These are phyloP conservation scores for Pyricularia grisea DNA, from an alignment of 2,329 filamentous ascomycete genomes.

Conservation along the genomic window DNA sequence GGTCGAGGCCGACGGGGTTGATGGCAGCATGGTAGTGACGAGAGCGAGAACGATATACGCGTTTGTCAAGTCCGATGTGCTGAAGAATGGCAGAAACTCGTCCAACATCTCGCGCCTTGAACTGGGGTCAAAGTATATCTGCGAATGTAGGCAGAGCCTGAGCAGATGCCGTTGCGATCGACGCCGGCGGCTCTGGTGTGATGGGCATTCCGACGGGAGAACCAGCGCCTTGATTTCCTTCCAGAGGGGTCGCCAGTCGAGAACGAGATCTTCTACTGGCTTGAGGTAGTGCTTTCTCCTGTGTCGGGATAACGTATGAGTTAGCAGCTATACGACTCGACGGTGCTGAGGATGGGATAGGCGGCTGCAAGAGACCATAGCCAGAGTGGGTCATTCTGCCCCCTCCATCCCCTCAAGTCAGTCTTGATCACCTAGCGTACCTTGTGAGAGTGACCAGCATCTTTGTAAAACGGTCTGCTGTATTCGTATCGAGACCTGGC, in stretches of 20 bases:
- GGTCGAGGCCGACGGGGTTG: slow-evolving; percentile 62
- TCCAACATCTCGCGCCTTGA: slow-evolving; percentile 76
- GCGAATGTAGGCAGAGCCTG: slow-evolving; percentile 83
- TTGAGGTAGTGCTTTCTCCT: slow-evolving; percentile 94
- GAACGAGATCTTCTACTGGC: slow-evolving; percentile 75
- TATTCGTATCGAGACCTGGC: slow-evolving; percentile 72
- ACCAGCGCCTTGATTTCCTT: slow-evolving; percentile 88
- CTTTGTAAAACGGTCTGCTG: slow-evolving; percentile 84
- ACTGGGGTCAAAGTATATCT: slow-evolving; percentile 84
- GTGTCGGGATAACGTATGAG: slow-evolving; percentile 6
- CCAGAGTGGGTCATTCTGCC: background rate
- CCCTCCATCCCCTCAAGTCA: slow-evolving; percentile 12
- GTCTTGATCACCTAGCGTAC: slow-evolving; percentile 38
- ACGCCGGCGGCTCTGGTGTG: slow-evolving; percentile 46
- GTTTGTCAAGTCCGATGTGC: slow-evolving; percentile 82
- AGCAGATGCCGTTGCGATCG: slow-evolving; percentile 58
- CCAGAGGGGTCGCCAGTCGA: slow-evolving; percentile 92
- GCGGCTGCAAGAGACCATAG: background rate
- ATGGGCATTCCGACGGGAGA: slow-evolving; percentile 71
- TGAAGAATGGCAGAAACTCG: slow-evolving; percentile 74
- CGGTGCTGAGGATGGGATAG: too few species aligned
- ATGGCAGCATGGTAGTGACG: slow-evolving; percentile 82
- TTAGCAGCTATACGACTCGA: background rate
- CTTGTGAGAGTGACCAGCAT: slow-evolving; percentile 97
- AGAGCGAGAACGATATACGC: slow-evolving; percentile 88